Evolutionary conservation across 371 early-diverging fungal genomes (phyloP).

Genomic region (Mucor lusitanicus): DNA sequence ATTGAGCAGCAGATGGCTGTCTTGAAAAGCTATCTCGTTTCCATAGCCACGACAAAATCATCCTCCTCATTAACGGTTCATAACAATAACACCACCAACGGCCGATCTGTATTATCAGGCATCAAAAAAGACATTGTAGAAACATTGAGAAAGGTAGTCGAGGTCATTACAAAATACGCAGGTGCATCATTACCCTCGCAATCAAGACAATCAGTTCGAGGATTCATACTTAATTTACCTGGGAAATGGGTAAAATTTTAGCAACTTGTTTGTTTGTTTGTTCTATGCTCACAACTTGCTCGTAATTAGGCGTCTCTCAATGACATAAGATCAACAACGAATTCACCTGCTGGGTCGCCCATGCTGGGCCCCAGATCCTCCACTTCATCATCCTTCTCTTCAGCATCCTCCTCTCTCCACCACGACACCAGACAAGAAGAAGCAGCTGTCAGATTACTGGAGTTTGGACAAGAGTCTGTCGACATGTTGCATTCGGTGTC

Average conservation of each 20-base stretch:
- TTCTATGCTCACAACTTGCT: background rate
- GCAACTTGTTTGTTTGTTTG: background rate
- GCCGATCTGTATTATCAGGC: conserved; percentile 51
- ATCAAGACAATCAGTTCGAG: conserved; percentile 79
- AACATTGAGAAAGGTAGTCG: conserved; percentile 85
- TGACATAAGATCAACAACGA: conserved; percentile 40
- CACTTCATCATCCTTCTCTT: background rate
- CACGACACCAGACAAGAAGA: conserved; percentile 26
- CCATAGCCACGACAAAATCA: conserved; percentile 43
- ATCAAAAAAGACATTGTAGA: conserved; percentile 84
- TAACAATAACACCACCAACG: conserved; percentile 11
- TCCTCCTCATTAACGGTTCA: conserved; percentile 2
- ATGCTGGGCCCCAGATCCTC: conserved; percentile 29
- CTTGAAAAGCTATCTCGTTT: conserved; percentile 65
- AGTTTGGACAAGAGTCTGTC: conserved; percentile 81
- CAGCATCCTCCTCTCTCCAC: background rate
- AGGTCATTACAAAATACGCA: conserved; percentile 85
- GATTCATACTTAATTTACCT: conserved; percentile 86
- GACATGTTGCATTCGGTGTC: conserved; percentile 80
- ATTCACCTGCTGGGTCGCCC: conserved; percentile 48
- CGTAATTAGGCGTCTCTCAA: conserved; percentile 26
- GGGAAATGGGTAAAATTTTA: conserved; percentile 67
- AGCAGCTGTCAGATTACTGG: conserved; percentile 41
- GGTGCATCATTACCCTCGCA: conserved; percentile 84
- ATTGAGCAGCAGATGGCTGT: conserved; percentile 78